Base-by-base conservation (phyloP, 208 protist species). In the Acanthamoeba healyi region DNA sequence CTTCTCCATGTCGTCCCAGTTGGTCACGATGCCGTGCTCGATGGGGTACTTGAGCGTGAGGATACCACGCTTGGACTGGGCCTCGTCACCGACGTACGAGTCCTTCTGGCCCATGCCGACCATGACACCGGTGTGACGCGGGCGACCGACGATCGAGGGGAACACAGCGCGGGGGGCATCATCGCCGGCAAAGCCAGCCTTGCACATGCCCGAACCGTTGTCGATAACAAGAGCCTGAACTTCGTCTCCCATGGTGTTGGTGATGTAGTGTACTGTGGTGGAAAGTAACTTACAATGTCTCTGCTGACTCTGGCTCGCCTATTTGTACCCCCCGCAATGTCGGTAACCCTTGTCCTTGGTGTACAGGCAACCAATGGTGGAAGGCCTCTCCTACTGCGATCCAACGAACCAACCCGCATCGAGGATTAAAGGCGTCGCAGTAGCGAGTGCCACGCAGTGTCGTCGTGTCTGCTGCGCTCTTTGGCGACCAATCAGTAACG, bases 1-100 rank as follows among this genome's bases (percentile, higher is more conserved):
- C 96, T 99, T 98, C 97, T 99, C 98, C 98, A 99, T 99, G 95
- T 99, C 98, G 94, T 99, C 99, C 99, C 98, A 99, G 97, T 99
- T 99, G 92, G 98, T 99, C 38, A 99, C 98, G 89, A 99, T 98
- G 74, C 98, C 97, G 63, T 99, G n/a, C n/a, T n/a, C n/a, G n/a
- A n/a, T n/a, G n/a, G n/a, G n/a, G n/a, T n/a, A n/a, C n/a, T n/a
- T n/a, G n/a, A n/a, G n/a, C n/a, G n/a, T n/a, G n/a, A n/a, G n/a
- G n/a, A n/a, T n/a, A n/a, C n/a, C n/a, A n/a, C n/a, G n/a, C n/a
- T n/a, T n/a, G n/a, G n/a, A n/a, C n/a, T n/a, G n/a, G n/a, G n/a
- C n/a, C n/a, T n/a, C n/a, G n/a, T n/a, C n/a, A n/a, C n/a, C n/a
- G n/a, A n/a, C n/a, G n/a, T n/a, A n/a, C n/a, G n/a, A n/a, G n/a